A percentile compares a stretch with the other conserved stretches of the same genome.
phyloP scores from a whole-genome alignment of 441 rosid genomes.

The Dalechampia spathulata region DNA sequence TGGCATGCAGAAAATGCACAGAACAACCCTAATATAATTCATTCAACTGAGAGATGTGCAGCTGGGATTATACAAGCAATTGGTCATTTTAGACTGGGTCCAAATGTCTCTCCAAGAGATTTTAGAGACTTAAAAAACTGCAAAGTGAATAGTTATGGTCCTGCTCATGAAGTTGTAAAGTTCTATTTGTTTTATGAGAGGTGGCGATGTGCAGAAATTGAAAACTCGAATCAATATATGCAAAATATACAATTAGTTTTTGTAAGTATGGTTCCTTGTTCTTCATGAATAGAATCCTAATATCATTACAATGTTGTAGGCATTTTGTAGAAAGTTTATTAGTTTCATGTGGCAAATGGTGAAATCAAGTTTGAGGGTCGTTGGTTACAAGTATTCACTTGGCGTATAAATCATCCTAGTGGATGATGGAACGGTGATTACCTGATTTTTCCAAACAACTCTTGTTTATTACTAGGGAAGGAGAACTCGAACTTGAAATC shows the following conservation, averaged over 20 bases:
- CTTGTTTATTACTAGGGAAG: too few species aligned
- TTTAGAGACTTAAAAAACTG: conserved; percentile 29
- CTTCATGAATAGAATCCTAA: too few species aligned
- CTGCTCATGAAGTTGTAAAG: conserved; percentile 51
- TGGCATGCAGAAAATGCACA: conserved; percentile 89
- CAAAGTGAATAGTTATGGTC: conserved; percentile 30
- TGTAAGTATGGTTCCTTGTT: conserved; percentile 38
- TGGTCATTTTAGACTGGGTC: conserved; percentile 84
- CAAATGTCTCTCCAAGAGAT: conserved; percentile 82
- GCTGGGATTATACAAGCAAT: conserved; percentile 89
- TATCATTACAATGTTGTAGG: too few species aligned
- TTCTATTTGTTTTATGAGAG: conserved; percentile 74
- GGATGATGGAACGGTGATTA: too few species aligned
- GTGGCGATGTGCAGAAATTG: conserved; percentile 91
- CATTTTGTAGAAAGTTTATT: too few species aligned
- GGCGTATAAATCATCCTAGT: too few species aligned
- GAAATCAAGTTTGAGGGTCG: too few species aligned
- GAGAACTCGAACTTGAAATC: too few species aligned
- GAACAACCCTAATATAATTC: conserved; percentile 66
- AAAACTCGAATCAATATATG: conserved; percentile 47
- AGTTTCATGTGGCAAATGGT: too few species aligned
- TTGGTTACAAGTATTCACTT: too few species aligned
- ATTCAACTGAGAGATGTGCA: conserved; percentile 83
- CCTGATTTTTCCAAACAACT: too few species aligned
- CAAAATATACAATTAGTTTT: conserved; percentile 53